Percentiles rank a stretch among this genome's conserved stretches.
These are phyloP conservation scores for Globisporangium apiculatum DNA, from an alignment of 352 stramenopile genomes.

Conservation along the genomic window DNA sequence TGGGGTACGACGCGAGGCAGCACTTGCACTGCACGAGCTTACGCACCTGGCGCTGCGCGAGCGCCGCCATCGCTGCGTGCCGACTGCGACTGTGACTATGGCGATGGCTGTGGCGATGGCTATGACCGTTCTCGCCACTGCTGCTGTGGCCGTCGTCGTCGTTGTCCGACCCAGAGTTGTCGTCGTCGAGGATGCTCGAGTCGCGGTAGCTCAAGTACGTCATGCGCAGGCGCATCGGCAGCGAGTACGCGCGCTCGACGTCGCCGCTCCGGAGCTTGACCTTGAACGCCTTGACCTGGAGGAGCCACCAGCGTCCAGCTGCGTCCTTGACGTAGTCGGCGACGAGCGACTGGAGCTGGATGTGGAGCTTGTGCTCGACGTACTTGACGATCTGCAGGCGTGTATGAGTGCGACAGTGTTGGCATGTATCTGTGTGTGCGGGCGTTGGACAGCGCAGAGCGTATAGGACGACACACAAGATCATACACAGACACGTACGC, in stretches of 20 bases:
- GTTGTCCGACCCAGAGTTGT: slow-evolving; percentile 45
- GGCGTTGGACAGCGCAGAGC: too few relatives aligned
- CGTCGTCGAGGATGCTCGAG: slow-evolving; percentile 58
- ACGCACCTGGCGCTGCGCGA: slow-evolving; percentile 54
- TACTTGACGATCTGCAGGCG: slow-evolving; percentile 46
- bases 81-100: not conserved
- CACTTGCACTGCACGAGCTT: slow-evolving; percentile 79
- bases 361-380: slow-evolving; percentile 48
- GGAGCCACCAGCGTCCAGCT: slow-evolving; percentile 62
- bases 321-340: slow-evolving; percentile 69
- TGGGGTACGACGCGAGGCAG: slow-evolving; percentile 64
- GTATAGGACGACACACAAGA: not conserved
- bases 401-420: not conserved
- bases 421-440: not conserved
- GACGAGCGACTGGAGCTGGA: slow-evolving; percentile 62
- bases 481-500: slow-evolving; percentile 24
- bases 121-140: slow-evolving; percentile 8
- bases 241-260: slow-evolving; percentile 26
- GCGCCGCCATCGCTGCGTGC: slow-evolving; percentile 7
- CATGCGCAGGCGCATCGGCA: slow-evolving; percentile 33
- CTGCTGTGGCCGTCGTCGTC: slow-evolving; percentile 16
- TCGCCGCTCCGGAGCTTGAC: slow-evolving; percentile 39
- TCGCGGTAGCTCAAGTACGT: slow-evolving; percentile 62
- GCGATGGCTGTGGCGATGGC: not conserved
- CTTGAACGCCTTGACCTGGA: slow-evolving; percentile 77